phyloP scores from a whole-genome alignment of 2,329 filamentous ascomycete genomes.

The Truncatella angustata region DNA sequence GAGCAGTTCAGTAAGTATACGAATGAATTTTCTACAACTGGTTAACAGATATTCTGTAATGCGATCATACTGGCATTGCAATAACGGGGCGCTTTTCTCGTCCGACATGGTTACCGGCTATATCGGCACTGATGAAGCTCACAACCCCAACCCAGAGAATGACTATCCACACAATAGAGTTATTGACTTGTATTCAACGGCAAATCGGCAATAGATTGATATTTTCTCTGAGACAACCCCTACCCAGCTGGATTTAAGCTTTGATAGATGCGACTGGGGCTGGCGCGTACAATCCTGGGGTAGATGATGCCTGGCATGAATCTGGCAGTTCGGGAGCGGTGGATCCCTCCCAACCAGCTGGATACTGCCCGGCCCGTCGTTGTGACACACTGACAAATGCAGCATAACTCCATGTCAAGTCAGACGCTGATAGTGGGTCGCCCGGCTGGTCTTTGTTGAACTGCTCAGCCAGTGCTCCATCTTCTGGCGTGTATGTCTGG shows the following conservation, averaged over 20 bases:
- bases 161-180: too few species aligned
- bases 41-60: too few species aligned
- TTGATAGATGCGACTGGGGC: slow-evolving; percentile 15
- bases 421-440: slow-evolving; percentile 40
- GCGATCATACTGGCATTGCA: too few species aligned
- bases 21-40: too few species aligned
- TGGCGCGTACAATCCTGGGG: slow-evolving; percentile 29
- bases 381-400: slow-evolving; percentile 49
- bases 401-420: slow-evolving; percentile 72
- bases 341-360: slow-evolving; percentile 25
- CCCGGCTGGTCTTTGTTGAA: slow-evolving; percentile 39
- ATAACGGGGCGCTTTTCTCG: too few species aligned
- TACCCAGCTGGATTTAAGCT: not conserved
- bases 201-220: too few species aligned
- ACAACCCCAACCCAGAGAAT: too few species aligned
- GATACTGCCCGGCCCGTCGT: slow-evolving; percentile 34
- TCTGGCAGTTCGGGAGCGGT: slow-evolving; percentile 23
- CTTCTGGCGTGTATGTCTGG: slow-evolving; percentile 43
- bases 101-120: too few species aligned
- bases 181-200: too few species aligned
- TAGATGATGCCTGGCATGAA: slow-evolving; percentile 22
- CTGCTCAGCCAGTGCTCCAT: slow-evolving; percentile 48
- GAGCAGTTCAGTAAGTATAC: too few species aligned
- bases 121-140: too few species aligned
- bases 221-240: not conserved